A percentile compares a stretch with the other conserved stretches of the same genome.
phyloP scores from a whole-genome alignment of 2,329 filamentous ascomycete species.

The Colletotrichum tropicale region DNA sequence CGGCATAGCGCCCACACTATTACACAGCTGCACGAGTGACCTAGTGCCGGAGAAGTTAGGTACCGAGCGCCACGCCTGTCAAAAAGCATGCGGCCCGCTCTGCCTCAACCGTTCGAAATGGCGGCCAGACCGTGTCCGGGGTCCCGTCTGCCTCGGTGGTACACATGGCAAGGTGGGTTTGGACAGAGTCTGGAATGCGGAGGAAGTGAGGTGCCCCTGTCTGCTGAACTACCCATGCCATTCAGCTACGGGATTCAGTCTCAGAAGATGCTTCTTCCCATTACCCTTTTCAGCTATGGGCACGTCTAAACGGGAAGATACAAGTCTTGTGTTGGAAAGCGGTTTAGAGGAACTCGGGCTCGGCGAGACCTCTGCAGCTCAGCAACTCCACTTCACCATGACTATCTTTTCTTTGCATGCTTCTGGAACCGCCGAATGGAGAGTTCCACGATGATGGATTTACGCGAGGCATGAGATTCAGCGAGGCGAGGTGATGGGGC shows the following conservation, averaged over 20 bases:
- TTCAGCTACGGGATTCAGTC: not conserved
- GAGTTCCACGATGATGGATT: accelerated
- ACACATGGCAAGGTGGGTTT: not conserved
- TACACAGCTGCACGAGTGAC: not conserved
- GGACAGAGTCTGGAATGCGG: not conserved
- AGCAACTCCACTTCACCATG: not conserved
- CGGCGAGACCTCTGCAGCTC: not conserved
- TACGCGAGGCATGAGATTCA: not conserved
- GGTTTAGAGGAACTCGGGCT: not conserved
- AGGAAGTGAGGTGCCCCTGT: not conserved
- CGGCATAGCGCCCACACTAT: not conserved
- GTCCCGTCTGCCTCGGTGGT: not conserved
- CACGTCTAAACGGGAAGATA: too few species aligned
- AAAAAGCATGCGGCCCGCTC: too few species aligned
- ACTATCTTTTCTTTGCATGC: not conserved
- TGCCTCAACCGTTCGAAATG: too few species aligned
- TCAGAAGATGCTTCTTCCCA: too few species aligned
- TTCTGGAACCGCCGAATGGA: not conserved
- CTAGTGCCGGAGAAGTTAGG: not conserved
- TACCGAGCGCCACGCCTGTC: not conserved
- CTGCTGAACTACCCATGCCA: not conserved
- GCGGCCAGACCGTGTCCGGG: too few species aligned
- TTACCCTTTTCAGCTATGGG: too few species aligned
- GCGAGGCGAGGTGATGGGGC: not conserved
- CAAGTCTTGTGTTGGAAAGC: too few species aligned